Base-by-base conservation (phyloP, 1,139 yeast genomes). In the Saccharomycopsis hybrid region DNA sequence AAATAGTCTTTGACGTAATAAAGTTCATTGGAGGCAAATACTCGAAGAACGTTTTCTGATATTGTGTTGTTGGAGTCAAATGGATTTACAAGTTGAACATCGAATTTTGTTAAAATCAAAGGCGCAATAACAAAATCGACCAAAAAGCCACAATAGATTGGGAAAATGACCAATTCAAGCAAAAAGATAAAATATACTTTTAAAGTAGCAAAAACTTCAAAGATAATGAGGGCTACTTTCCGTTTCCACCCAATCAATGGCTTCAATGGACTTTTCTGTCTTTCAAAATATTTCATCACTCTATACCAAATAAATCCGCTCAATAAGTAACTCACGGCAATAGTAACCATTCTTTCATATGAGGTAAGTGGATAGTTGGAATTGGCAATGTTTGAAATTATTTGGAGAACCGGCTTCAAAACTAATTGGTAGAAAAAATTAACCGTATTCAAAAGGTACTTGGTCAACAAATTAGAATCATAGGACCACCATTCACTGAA, bases 111-210 rank as follows among this genome's bases (percentile, higher is more conserved):
- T 3, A 61, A 61, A 3, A 77, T 59, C 5, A 82, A 59, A 1
- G 92, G 88, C 1, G 82, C 74, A 3, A 80, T 56, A 9, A 90
- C 82, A 53, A 85, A 70, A 58, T 86, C 92, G 38, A 90, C 65
- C 58, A 89, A 73, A 59, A 80, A 67, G 0, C 98, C 99, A 61
- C 97, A 89, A 58, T 81, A 81, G 0, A 86, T 73, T 0, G 99
- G 98, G 68, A 92, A 92, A 5, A 84, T 71, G 28, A 86, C 74
- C 47, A 90, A 73, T 63, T 92, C 99, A 53, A 88, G 77, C 4
- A 83, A 77, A 62, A 90, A 85, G 13, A 92, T 76, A 5, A 76
- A 60, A 54, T 86, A 78, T 5, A 90, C 95, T 63, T 90, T 90
- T 25, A 83, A 62, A 2, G 95, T 81, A 27, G 77, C 75, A 37